Conservation (phyloP, 2,329 filamentous ascomycete genomes). For the Chrysoporthe puriensis region DNA sequence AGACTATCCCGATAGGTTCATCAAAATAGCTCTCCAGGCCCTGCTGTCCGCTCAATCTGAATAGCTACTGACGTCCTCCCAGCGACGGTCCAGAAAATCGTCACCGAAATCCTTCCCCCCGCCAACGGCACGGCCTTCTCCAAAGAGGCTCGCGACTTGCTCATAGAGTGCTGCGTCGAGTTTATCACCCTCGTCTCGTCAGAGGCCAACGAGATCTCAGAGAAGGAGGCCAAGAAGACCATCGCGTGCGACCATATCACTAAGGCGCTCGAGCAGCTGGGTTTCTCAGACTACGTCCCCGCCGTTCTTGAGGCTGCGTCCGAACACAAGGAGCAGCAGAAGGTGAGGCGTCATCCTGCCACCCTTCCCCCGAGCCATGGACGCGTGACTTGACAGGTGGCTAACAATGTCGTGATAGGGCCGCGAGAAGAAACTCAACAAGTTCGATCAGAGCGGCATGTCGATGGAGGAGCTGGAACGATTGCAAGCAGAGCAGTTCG, state of each 20-base stretch:
- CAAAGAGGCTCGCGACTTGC: constrained; percentile 90
- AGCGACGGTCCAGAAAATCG: constrained; percentile 82
- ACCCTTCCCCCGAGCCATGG: not conserved
- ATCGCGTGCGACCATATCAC: constrained; percentile 98
- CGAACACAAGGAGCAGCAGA: constrained; percentile 91
- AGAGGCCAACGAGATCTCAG: constrained; percentile 97
- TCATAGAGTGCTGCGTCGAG: constrained; percentile 98
- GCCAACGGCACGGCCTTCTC: constrained; percentile 81
- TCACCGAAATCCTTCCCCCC: constrained; percentile 86
- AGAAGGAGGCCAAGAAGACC: constrained; percentile 99
- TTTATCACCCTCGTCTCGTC: constrained; percentile 99
- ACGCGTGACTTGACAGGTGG: not conserved
- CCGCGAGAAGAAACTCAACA: constrained; percentile 95
- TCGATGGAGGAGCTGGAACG: constrained; percentile 86
- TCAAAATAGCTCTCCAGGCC: not conserved
- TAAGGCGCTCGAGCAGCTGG: constrained; percentile 88
- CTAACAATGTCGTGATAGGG: constrained; percentile 56
- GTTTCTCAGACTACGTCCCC: constrained; percentile 89
- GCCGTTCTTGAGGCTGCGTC: constrained; percentile 85
- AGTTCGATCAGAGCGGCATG: constrained; percentile 93
- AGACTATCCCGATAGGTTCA: not conserved
- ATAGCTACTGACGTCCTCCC: constrained; percentile 11
- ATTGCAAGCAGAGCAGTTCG: constrained; percentile 91
- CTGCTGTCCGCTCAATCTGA: not conserved
- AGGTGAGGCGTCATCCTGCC: constrained; percentile 57